Percentiles rank a stretch among this genome's conserved stretches.
Conservation (phyloP, 495 filamentous ascomycete species). For the Neurospora sp. region DNA sequence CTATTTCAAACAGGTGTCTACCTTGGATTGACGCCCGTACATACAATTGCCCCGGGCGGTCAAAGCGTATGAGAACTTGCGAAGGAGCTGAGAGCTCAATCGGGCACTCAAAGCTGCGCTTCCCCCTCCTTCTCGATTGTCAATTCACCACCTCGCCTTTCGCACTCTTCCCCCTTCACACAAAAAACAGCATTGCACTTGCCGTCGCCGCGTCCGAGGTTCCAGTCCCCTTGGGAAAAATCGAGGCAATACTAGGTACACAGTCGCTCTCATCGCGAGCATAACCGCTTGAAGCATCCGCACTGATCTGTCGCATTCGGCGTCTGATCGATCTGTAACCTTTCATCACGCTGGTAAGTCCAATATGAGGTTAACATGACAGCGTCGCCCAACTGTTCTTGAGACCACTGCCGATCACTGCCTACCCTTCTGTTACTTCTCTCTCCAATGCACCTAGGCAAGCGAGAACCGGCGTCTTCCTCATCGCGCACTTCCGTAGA, state of each 20-base stretch:
- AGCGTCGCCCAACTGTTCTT: background rate
- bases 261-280: background rate
- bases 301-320: background rate
- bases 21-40: background rate
- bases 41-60: background rate
- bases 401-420: background rate
- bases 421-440: background rate
- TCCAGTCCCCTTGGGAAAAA: background rate
- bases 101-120: background rate
- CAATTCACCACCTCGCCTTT: background rate
- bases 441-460: background rate
- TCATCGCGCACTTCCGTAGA: background rate
- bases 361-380: background rate
- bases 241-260: background rate
- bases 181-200: background rate
- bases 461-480: background rate
- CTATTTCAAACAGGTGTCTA: background rate
- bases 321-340: background rate
- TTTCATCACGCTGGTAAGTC: background rate
- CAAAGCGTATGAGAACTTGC: background rate
- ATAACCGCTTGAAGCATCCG: background rate
- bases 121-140: background rate
- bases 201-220: background rate
- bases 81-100: background rate
- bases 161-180: background rate